phyloP scores from a whole-genome alignment of 2,329 filamentous ascomycete genomes.

The Exophiala aquamarina region DNA sequence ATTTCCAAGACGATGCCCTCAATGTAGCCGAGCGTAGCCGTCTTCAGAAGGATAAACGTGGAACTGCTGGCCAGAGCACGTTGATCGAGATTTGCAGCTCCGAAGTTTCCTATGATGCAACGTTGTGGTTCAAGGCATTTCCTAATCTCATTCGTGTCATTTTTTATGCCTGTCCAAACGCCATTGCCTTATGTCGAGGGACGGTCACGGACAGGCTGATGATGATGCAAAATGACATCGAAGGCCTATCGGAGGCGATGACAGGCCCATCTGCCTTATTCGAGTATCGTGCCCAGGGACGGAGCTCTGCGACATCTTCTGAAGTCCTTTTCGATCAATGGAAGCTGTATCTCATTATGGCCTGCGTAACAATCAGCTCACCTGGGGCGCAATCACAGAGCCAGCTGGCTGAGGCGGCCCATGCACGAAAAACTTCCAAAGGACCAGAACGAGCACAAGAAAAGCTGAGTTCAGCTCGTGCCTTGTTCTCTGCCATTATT shows the following conservation, averaged over 20 bases:
- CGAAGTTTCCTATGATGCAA: conserved; percentile 90
- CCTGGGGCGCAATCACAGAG: conserved; percentile 64
- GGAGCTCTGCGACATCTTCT: conserved; percentile 67
- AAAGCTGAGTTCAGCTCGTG: conserved; percentile 83
- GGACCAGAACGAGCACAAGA: conserved; percentile 53
- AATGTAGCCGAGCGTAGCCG: conserved; percentile 91
- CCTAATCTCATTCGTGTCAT: conserved; percentile 90
- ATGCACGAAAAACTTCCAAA: conserved; percentile 78
- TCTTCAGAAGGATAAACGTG: conserved; percentile 84
- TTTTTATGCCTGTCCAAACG: conserved; percentile 86
- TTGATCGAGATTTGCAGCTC: conserved; percentile 93
- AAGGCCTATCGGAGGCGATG: conserved; percentile 71
- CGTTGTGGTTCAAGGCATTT: conserved; percentile 97
- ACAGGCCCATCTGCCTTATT: conserved; percentile 39
- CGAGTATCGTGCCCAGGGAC: conserved; percentile 45
- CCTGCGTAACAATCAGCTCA: conserved; percentile 90
- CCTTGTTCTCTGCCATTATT: conserved; percentile 87
- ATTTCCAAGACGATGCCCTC: conserved; percentile 86
- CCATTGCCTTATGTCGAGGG: conserved; percentile 85
- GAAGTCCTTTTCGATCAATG: conserved; percentile 94
- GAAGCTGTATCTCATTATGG: conserved; percentile 96
- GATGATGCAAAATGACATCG: conserved; percentile 87
- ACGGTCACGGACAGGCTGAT: conserved; percentile 88
- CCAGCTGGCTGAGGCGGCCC: conserved; percentile 65
- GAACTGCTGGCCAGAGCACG: conserved; percentile 78